Evolutionary conservation across 768 basidiomycete species (phyloP).

Genomic region (Collybia nuda): DNA sequence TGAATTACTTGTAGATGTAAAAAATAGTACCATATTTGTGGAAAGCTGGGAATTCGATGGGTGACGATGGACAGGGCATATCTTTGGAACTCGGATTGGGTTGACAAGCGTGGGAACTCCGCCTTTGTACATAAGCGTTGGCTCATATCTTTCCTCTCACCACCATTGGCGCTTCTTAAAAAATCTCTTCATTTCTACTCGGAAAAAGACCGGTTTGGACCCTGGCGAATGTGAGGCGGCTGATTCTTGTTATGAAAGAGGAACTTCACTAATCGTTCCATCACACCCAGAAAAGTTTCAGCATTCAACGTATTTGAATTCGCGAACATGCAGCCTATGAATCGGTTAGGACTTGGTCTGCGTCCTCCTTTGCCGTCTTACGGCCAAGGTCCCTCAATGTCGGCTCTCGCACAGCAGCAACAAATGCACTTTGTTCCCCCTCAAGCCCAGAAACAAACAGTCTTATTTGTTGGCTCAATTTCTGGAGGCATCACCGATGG

Average conservation of each 20-base stretch:
- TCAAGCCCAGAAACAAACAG: slow-evolving; percentile 68
- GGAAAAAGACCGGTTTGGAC: not conserved
- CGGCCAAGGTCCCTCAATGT: slow-evolving; percentile 91
- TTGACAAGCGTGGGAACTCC: slow-evolving; percentile 3
- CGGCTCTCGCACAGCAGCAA: slow-evolving; percentile 87
- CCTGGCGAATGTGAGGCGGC: too few relatives aligned
- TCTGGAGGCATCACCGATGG: slow-evolving; percentile 87
- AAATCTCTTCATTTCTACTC: not conserved
- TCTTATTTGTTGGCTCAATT: slow-evolving; percentile 92
- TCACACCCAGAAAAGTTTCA: not conserved
- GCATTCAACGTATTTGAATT: not conserved
- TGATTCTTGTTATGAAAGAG: too few relatives aligned
- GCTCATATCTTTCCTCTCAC: not conserved
- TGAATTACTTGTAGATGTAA: slow-evolving; percentile 40
- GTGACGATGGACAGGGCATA: too few relatives aligned
- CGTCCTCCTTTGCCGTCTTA: slow-evolving; percentile 85
- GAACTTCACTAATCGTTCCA: too few relatives aligned
- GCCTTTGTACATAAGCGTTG: slow-evolving; percentile 5
- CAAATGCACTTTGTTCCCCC: slow-evolving; percentile 69
- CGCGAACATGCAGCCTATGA: slow-evolving; percentile 62
- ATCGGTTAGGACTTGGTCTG: slow-evolving; percentile 85
- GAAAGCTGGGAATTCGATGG: too few relatives aligned
- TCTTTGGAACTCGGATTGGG: too few relatives aligned
- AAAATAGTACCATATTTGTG: slow-evolving; percentile 50
- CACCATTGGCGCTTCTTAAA: not conserved